Evolutionary conservation across 257 asterid genomes (phyloP).

Genomic region (Thymus quinquecostatus): DNA sequence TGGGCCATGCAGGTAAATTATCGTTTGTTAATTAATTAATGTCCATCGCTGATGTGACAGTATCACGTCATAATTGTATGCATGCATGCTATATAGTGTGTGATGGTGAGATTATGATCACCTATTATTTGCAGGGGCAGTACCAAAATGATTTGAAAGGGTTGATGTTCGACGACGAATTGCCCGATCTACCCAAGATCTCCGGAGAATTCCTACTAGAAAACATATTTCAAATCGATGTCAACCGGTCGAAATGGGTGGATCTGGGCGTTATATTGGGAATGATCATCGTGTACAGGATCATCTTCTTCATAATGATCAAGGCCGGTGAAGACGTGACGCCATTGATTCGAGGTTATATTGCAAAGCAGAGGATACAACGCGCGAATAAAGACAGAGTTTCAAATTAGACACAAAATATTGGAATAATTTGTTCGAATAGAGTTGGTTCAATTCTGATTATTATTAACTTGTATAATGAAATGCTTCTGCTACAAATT

Average conservation of each 20-base stretch:
- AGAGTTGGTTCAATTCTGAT: too few species aligned
- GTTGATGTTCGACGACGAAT: conserved; percentile 63
- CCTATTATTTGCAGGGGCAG: conserved; percentile 56
- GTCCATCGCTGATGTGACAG: too few species aligned
- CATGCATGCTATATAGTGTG: too few species aligned
- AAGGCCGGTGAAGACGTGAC: conserved; percentile 81
- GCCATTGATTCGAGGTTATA: conserved; percentile 77
- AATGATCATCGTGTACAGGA: conserved; percentile 78
- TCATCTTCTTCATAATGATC: conserved; percentile 83
- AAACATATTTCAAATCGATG: conserved; percentile 73
- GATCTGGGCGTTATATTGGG: conserved; percentile 73
- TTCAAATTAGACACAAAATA: too few species aligned
- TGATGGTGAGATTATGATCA: too few species aligned
- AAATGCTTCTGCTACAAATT: too few species aligned
- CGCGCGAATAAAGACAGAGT: conserved; percentile 38
- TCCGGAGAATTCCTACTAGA: conserved; percentile 83
- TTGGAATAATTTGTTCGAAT: too few species aligned
- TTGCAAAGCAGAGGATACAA: conserved; percentile 74
- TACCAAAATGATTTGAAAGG: conserved; percentile 89
- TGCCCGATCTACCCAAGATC: conserved; percentile 69
- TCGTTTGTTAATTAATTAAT: too few species aligned
- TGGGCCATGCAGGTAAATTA: conserved; percentile 88
- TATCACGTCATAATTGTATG: too few species aligned
- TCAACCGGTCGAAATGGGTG: conserved; percentile 72
- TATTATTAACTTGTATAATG: too few species aligned